Conservation (phyloP, 2,329 filamentous ascomycete species). For the Colletotrichum neosansevieriae region DNA sequence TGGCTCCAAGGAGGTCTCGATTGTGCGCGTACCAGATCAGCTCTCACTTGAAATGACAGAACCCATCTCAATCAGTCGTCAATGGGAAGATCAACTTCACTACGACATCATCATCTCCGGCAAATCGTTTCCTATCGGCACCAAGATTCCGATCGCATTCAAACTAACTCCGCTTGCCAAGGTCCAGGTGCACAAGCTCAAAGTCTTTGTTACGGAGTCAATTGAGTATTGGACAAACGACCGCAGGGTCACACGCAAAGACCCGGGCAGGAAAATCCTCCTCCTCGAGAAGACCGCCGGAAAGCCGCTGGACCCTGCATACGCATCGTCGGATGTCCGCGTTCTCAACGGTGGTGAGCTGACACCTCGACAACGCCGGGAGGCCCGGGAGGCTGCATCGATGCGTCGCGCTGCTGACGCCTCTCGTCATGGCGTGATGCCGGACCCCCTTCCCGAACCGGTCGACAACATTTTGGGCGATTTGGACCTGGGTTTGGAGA, state of each 20-base stretch:
- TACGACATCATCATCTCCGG: slow-evolving; percentile 97
- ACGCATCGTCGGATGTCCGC: slow-evolving; percentile 79
- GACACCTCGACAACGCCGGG: slow-evolving; percentile 59
- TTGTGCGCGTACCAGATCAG: slow-evolving; percentile 88
- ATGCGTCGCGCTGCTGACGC: slow-evolving; percentile 68
- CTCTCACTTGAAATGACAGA: slow-evolving; percentile 91
- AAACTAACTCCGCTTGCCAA: slow-evolving; percentile 93
- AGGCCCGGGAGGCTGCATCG: slow-evolving; percentile 61
- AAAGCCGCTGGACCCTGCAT: slow-evolving; percentile 78
- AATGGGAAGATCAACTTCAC: slow-evolving; percentile 95
- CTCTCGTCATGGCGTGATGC: slow-evolving; percentile 52
- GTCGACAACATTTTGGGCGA: slow-evolving; percentile 84
- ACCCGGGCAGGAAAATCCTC: slow-evolving; percentile 85
- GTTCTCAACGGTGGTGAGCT: slow-evolving; percentile 86
- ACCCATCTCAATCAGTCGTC: slow-evolving; percentile 91
- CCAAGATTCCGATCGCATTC: slow-evolving; percentile 91
- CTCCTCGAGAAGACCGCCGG: slow-evolving; percentile 91
- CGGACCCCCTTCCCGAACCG: slow-evolving; percentile 61
- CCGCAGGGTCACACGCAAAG: slow-evolving; percentile 85
- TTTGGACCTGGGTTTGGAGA: slow-evolving; percentile 76
- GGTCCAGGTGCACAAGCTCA: slow-evolving; percentile 92
- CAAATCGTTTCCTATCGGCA: slow-evolving; percentile 91
- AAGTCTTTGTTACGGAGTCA: slow-evolving; percentile 90
- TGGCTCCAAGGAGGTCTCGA: slow-evolving; percentile 82
- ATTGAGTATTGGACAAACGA: slow-evolving; percentile 92